Percentiles rank a stretch among this genome's conserved stretches.
Evolutionary conservation across 73 alveolate species (phyloP).

Genomic region (Paramecium sexaurelia): DNA sequence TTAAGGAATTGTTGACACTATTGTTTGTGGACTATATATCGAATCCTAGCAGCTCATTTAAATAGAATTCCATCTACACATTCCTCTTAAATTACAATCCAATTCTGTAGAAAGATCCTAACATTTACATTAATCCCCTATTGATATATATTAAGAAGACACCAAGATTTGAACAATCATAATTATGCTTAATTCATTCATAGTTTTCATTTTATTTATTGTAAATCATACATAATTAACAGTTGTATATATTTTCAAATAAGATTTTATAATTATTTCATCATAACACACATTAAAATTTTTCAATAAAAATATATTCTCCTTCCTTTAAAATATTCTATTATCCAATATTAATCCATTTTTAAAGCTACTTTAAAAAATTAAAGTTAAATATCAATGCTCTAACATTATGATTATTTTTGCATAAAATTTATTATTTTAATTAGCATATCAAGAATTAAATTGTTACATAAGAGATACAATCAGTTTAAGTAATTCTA

Average conservation of each 20-base stretch:
- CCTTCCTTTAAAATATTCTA: background rate
- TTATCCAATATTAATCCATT: background rate
- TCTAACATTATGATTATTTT: no score
- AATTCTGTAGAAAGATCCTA: background rate
- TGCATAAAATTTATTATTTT: no score
- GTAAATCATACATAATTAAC: background rate
- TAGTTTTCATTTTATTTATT: background rate
- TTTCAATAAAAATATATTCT: background rate
- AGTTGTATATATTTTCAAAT: background rate
- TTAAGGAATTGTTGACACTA: background rate
- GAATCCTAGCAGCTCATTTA: background rate
- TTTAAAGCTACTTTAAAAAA: no score
- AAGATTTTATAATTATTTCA: background rate
- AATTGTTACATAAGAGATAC: no score
- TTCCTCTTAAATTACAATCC: background rate
- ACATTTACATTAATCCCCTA: background rate
- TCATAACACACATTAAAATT: background rate
- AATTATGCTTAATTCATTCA: background rate
- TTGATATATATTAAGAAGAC: background rate
- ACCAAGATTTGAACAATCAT: background rate
- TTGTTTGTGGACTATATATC: background rate
- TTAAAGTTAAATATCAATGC: no score
- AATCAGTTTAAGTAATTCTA: no score
- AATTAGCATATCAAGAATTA: no score
- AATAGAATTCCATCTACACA: background rate